These are phyloP conservation scores for Candida dendrica DNA, from an alignment of 805 yeast genomes.

Conservation along the genomic window DNA sequence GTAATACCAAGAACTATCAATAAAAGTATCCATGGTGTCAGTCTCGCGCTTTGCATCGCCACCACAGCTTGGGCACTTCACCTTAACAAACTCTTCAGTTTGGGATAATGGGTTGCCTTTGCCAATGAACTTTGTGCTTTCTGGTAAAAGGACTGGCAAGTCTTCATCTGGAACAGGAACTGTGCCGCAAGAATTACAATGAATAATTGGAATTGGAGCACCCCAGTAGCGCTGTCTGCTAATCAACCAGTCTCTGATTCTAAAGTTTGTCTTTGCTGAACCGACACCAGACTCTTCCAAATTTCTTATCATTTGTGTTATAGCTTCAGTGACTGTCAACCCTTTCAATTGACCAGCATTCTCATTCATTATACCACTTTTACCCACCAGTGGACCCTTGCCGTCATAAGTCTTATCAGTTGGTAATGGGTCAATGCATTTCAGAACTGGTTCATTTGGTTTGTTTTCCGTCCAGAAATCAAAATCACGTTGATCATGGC, in stretches of 20 bases:
- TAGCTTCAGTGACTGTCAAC: slow-evolving; percentile 42
- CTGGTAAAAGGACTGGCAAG: slow-evolving; percentile 77
- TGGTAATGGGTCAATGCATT: slow-evolving; percentile 13
- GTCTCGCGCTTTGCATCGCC: slow-evolving; percentile 77
- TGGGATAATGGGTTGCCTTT: slow-evolving; percentile 64
- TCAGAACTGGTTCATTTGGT: slow-evolving; percentile 26
- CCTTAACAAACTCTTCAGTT: slow-evolving; percentile 60
- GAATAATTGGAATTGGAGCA: slow-evolving; percentile 92
- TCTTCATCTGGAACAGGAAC: slow-evolving; percentile 89
- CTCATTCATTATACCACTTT: slow-evolving; percentile 40
- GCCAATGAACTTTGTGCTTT: slow-evolving; percentile 39
- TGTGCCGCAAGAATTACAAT: slow-evolving; percentile 78
- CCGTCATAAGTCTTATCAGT: slow-evolving; percentile 5
- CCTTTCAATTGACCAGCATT: slow-evolving; percentile 48
- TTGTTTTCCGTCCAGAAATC: slow-evolving; percentile 70
- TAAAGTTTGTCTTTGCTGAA: slow-evolving; percentile 40
- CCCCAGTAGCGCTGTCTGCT: slow-evolving; percentile 98
- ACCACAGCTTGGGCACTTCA: slow-evolving; percentile 78
- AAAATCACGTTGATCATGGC: slow-evolving; percentile 79
- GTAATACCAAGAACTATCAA: slow-evolving; percentile 96
- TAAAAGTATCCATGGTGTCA: slow-evolving; percentile 97
- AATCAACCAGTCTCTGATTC: slow-evolving; percentile 88
- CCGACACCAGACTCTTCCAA: slow-evolving; percentile 40
- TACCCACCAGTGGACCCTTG: slow-evolving; percentile 28
- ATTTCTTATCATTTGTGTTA: slow-evolving; percentile 32